Evolutionary conservation across 768 basidiomycete species (phyloP).

Genomic region (Panus rudis): DNA sequence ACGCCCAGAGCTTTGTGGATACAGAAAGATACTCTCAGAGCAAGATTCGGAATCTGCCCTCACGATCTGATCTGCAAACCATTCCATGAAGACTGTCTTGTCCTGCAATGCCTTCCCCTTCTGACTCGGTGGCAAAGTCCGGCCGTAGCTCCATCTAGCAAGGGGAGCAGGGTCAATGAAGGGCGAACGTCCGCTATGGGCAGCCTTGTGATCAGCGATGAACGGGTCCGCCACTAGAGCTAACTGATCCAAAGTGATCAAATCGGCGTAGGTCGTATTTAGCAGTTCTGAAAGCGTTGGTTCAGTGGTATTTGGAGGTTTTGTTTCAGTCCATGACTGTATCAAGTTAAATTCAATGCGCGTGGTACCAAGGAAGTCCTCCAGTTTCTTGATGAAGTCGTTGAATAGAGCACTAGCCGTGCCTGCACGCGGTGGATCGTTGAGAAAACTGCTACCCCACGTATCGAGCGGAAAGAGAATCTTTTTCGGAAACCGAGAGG

Average conservation of each 20-base stretch:
- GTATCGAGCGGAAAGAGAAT: conserved; percentile 22
- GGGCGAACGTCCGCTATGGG: conserved; percentile 18
- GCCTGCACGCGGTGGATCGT: conserved; percentile 14
- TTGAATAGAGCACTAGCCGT: conserved; percentile 19
- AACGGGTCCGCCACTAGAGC: conserved; percentile 22
- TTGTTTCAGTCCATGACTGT: conserved; percentile 16
- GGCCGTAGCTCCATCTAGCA: conserved; percentile 20
- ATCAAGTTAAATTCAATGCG: conserved; percentile 20
- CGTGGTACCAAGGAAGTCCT: conserved; percentile 20
- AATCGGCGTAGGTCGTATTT: conserved; percentile 22
- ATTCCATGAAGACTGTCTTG: conserved; percentile 25
- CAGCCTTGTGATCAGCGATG: conserved; percentile 19
- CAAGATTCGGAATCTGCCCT: conserved; percentile 16
- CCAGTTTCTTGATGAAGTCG: conserved; percentile 20
- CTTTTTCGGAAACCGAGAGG: conserved; percentile 19
- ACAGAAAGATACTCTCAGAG: conserved; percentile 22
- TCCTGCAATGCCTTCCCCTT: conserved; percentile 18
- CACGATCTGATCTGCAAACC: conserved; percentile 20
- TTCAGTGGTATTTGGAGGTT: conserved; percentile 14
- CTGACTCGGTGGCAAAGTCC: conserved; percentile 11
- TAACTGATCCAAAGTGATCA: conserved; percentile 22
- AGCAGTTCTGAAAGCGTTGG: conserved; percentile 16
- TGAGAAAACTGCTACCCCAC: conserved; percentile 19
- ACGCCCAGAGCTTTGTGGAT: conserved; percentile 22
- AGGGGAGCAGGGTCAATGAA: conserved; percentile 25